Evolutionary conservation across 2,329 filamentous ascomycete genomes (phyloP).

Genomic region (Balansia obtecta): DNA sequence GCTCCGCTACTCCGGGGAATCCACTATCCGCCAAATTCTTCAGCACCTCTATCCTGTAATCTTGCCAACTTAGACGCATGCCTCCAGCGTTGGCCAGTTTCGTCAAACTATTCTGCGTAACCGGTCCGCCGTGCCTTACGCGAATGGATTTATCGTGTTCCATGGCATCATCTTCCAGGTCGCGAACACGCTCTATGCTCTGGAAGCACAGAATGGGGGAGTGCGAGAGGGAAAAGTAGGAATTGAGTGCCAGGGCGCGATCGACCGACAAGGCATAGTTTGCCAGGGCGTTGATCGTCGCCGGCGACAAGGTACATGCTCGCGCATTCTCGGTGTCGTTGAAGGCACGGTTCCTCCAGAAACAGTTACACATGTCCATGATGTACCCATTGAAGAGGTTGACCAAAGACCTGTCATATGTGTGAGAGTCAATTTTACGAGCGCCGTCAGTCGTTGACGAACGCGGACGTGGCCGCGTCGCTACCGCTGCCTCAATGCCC

Average conservation of each 20-base stretch:
- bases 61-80: slow-evolving; percentile 54
- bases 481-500: slow-evolving; percentile 55
- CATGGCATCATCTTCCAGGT: slow-evolving; percentile 43
- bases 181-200: slow-evolving; percentile 41
- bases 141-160: slow-evolving; percentile 26
- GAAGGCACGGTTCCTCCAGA: slow-evolving; percentile 68
- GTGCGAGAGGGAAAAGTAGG: slow-evolving; percentile 46
- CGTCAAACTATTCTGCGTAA: slow-evolving; percentile 54
- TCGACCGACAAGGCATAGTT: slow-evolving; percentile 37
- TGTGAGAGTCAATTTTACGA: slow-evolving; percentile 19
- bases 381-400: slow-evolving; percentile 70
- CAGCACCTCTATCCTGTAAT: slow-evolving; percentile 64
- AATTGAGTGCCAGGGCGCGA: slow-evolving; percentile 30
- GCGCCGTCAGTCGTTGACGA: slow-evolving; percentile 12
- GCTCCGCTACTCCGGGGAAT: slow-evolving; percentile 50
- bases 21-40: slow-evolving; percentile 52
- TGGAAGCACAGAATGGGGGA: slow-evolving; percentile 44
- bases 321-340: slow-evolving; percentile 49
- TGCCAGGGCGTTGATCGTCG: slow-evolving; percentile 32
- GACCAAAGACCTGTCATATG: slow-evolving; percentile 48
- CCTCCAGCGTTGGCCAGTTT: slow-evolving; percentile 54
- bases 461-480: slow-evolving; percentile 17
- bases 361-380: slow-evolving; percentile 75
- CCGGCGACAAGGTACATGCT: slow-evolving; percentile 36
- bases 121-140: slow-evolving; percentile 51